A percentile compares a stretch with the other conserved stretches of the same genome.
Conservation (phyloP, 805 yeast genomes). For the Candida berthetii region DNA sequence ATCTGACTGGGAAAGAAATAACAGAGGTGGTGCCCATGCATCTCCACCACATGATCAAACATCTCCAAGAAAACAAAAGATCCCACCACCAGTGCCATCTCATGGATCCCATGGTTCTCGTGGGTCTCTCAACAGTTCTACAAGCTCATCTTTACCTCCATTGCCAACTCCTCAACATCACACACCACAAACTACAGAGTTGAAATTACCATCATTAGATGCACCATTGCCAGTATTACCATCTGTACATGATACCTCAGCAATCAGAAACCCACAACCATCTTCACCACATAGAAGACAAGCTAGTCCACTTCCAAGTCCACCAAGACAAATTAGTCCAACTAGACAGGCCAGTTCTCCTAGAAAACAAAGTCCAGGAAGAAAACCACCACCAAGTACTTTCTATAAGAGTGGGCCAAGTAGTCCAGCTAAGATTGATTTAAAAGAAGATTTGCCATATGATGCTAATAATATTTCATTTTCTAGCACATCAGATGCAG, state of each 20-base stretch:
- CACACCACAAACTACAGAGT: neutral
- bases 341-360: neutral
- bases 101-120: conserved; percentile 10
- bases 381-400: neutral
- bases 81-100: conserved; percentile 21
- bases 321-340: neutral
- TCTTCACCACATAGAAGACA: neutral
- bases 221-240: neutral
- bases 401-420: conserved; percentile 6
- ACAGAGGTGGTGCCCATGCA: conserved; percentile 2
- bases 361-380: neutral
- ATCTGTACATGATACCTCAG: neutral
- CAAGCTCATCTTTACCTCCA: neutral
- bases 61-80: neutral
- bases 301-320: neutral
- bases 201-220: neutral
- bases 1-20: conserved; percentile 20
- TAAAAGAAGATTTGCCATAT: conserved; percentile 12
- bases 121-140: neutral
- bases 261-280: neutral
- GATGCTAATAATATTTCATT: conserved; percentile 12
- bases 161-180: conserved; percentile 12
- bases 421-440: conserved; percentile 10
- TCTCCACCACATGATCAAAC: neutral
- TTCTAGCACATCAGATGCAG: conserved; percentile 1